These are phyloP conservation scores for Leptographium lundbergii DNA, from an alignment of 2,329 filamentous ascomycete species.

Conservation along the genomic window DNA sequence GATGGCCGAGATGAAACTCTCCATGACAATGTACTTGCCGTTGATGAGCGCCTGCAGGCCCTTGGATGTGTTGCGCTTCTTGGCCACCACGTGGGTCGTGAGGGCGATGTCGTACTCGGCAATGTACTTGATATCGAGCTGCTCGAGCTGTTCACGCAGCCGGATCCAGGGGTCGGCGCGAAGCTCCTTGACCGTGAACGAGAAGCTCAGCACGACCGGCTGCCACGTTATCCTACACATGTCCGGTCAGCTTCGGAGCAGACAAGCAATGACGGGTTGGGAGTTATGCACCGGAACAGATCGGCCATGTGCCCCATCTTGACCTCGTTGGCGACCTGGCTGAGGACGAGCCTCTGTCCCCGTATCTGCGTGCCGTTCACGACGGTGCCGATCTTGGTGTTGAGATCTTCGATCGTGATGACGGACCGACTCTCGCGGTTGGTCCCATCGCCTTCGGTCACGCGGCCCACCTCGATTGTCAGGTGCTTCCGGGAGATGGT, in stretches of 20 bases:
- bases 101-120: constrained; percentile 54
- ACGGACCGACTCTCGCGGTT: constrained; percentile 50
- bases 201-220: constrained; percentile 70
- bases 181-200: constrained; percentile 57
- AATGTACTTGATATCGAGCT: constrained; percentile 78
- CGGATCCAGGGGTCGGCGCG: constrained; percentile 51
- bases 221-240: constrained; percentile 58
- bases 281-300: constrained; percentile 39
- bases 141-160: constrained; percentile 57
- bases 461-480: constrained; percentile 56
- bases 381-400: constrained; percentile 73
- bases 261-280: background rate
- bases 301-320: constrained; percentile 59
- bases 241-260: background rate
- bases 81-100: constrained; percentile 81
- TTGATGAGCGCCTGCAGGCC: constrained; percentile 79
- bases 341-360: constrained; percentile 44
- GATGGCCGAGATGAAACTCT: constrained; percentile 62
- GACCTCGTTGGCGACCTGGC: constrained; percentile 48
- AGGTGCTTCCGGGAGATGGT: constrained; percentile 85
- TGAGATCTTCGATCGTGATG: constrained; percentile 62
- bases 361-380: constrained; percentile 63
- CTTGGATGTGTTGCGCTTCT: constrained; percentile 80
- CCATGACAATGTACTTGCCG: constrained; percentile 62
- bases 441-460: constrained; percentile 55